Percentiles rank a stretch among this genome's conserved stretches.
Evolutionary conservation across 2,329 filamentous ascomycete genomes (phyloP).

Genomic region (Orbilia ellipsospora): DNA sequence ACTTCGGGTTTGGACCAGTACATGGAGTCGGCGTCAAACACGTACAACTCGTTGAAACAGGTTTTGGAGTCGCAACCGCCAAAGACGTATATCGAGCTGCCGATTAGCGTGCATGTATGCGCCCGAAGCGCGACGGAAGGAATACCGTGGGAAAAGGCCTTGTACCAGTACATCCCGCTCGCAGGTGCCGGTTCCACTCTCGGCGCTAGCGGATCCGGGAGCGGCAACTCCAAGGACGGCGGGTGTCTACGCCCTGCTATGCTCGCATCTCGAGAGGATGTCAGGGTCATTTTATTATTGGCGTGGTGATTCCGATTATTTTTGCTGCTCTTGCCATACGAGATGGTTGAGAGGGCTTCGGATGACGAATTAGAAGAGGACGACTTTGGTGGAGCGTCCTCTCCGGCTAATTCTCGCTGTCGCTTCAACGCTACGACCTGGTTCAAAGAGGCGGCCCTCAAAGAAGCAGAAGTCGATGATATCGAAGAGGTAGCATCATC

Average conservation of each 20-base stretch:
- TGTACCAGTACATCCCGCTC: slow-evolving; percentile 79
- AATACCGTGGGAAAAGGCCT: slow-evolving; percentile 72
- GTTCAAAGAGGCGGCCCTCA: slow-evolving; percentile 52
- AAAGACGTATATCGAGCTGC: slow-evolving; percentile 75
- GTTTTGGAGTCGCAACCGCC: slow-evolving; percentile 74
- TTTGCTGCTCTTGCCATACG: slow-evolving; percentile 40
- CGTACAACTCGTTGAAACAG: slow-evolving; percentile 77
- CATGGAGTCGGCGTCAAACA: slow-evolving; percentile 76
- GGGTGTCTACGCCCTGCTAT: slow-evolving; percentile 55
- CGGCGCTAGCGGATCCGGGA: slow-evolving; percentile 63
- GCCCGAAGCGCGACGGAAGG: slow-evolving; percentile 73
- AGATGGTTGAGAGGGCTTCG: slow-evolving; percentile 44
- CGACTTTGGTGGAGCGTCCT: slow-evolving; percentile 47
- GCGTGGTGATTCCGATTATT: slow-evolving; percentile 31
- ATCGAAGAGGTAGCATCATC: slow-evolving; percentile 52
- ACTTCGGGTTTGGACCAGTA: slow-evolving; percentile 75
- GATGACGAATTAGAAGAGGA: slow-evolving; percentile 54
- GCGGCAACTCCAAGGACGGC: slow-evolving; percentile 58
- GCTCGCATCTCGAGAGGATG: slow-evolving; percentile 49
- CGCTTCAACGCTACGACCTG: slow-evolving; percentile 52
- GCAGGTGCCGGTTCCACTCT: slow-evolving; percentile 73
- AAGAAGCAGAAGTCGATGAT: slow-evolving; percentile 52
- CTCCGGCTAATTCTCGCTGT: slow-evolving; percentile 41
- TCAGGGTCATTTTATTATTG: slow-evolving; percentile 51
- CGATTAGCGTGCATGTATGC: slow-evolving; percentile 74